Percentiles rank a stretch among this genome's conserved stretches.
Evolutionary conservation across 345 rosid genomes (phyloP).

Genomic region (Gossypium herbaceum): DNA sequence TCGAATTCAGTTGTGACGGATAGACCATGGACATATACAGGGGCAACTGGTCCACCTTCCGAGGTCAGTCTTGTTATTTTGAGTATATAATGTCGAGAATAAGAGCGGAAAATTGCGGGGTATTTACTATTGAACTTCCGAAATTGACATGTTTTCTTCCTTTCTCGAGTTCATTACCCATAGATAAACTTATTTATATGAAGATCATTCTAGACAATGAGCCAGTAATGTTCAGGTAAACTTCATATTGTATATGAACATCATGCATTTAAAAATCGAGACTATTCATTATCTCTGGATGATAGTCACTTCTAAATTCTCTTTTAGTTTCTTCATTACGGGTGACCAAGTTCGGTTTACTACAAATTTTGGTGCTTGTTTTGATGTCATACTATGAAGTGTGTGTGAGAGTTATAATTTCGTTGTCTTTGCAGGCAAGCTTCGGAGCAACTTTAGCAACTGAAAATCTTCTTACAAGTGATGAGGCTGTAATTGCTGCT

Average conservation of each 20-base stretch:
- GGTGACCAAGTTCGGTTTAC: neutral
- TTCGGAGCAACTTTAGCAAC: conserved; percentile 55
- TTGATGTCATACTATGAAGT: neutral
- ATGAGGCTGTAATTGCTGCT: conserved; percentile 81
- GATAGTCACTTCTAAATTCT: neutral
- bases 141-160: neutral
- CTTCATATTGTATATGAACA: neutral
- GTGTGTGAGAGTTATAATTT: conserved; percentile 2
- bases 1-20: conserved; percentile 43
- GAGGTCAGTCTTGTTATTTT: conserved; percentile 42
- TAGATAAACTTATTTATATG: neutral
- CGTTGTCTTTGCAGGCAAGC: conserved; percentile 43
- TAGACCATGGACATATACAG: conserved; percentile 63
- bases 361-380: neutral
- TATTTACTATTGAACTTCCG: neutral
- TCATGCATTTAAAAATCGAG: neutral
- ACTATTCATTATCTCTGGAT: neutral
- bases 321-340: neutral
- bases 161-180: neutral
- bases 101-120: neutral
- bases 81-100: neutral
- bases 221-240: neutral
- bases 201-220: neutral
- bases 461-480: conserved; percentile 74
- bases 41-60: conserved; percentile 46